phyloP scores from a whole-genome alignment of 1,139 yeast genomes.

The Oligophagozyma castellii region DNA sequence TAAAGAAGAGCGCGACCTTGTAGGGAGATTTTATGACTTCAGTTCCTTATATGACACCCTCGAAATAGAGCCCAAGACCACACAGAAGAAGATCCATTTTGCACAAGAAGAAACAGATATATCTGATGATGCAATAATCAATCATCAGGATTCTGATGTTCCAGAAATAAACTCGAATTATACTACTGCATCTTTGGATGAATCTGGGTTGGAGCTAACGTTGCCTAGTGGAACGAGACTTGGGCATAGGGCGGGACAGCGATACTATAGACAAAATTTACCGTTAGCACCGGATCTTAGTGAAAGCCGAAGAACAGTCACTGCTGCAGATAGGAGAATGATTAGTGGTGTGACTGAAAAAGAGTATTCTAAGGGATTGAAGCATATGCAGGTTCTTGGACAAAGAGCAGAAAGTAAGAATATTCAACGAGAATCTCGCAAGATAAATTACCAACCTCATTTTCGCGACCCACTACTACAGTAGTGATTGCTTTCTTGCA shows the following conservation, averaged over 20 bases:
- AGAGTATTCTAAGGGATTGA: conserved; percentile 32
- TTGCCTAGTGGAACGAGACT: conserved; percentile 50
- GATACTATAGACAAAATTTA: conserved; percentile 47
- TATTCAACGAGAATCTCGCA: conserved; percentile 35
- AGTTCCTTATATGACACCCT: conserved; percentile 40
- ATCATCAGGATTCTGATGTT: conserved; percentile 17
- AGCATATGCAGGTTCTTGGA: conserved; percentile 33
- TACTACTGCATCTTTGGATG: conserved; percentile 30
- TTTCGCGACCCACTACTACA: conserved; percentile 49
- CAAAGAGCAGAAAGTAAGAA: conserved; percentile 34
- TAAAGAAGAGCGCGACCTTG: conserved; percentile 64
- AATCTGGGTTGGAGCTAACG: conserved; percentile 42
- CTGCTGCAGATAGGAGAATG: conserved; percentile 46
- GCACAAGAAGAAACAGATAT: conserved; percentile 29
- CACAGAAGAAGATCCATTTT: too few relatives aligned
- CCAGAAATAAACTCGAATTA: conserved; percentile 24
- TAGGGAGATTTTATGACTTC: conserved; percentile 81
- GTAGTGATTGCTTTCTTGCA: too few relatives aligned
- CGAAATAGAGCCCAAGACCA: conserved; percentile 12
- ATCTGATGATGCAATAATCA: conserved; percentile 20
- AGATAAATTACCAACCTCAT: conserved; percentile 48
- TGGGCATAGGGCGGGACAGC: conserved; percentile 53
- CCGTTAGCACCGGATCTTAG: conserved; percentile 12
- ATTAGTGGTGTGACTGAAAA: conserved; percentile 29
- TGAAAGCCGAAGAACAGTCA: conserved; percentile 31